Percentiles rank a stretch among this genome's conserved stretches.
Evolutionary conservation across 2,329 filamentous ascomycete genomes (phyloP).

Genomic region (Pyricularia pennisetigena): DNA sequence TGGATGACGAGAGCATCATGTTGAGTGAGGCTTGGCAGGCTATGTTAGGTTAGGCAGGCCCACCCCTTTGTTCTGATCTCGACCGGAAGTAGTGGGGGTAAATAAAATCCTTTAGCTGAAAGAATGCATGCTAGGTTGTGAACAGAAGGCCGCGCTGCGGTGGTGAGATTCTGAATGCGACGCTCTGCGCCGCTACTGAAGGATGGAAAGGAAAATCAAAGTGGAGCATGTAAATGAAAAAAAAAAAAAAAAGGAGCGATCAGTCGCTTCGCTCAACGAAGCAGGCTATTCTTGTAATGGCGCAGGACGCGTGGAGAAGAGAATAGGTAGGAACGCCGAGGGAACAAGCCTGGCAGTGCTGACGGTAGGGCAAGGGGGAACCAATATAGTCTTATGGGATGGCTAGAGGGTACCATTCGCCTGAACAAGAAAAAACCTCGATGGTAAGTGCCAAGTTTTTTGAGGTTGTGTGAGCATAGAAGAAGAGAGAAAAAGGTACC

Average conservation of each 20-base stretch:
- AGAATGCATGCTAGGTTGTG: constrained; percentile 15
- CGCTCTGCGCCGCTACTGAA: constrained; percentile 19
- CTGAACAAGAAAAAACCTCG: background rate
- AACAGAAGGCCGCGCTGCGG: constrained; percentile 14
- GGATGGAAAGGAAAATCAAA: constrained; percentile 7
- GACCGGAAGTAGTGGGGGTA: constrained; percentile 5
- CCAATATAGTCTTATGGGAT: constrained; percentile 9
- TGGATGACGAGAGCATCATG: constrained; percentile 6
- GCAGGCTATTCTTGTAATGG: constrained; percentile 20
- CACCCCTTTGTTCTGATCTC: constrained; percentile 7
- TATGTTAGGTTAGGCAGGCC: background rate
- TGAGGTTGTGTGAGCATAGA: background rate
- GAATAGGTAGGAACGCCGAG: constrained; percentile 16
- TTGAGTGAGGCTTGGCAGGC: constrained; percentile 13
- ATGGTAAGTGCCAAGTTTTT: background rate
- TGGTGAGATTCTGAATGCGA: constrained; percentile 11
- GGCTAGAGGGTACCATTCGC: background rate
- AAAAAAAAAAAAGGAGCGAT: constrained; percentile 28
- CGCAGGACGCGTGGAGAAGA: constrained; percentile 21
- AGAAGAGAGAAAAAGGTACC: constrained; percentile 3
- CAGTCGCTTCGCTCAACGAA: constrained; percentile 37
- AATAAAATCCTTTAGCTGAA: constrained; percentile 10
- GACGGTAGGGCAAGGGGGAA: constrained; percentile 5
- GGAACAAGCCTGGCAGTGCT: constrained; percentile 11
- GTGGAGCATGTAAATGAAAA: constrained; percentile 15